Evolutionary conservation across 179 eudicot genomes (phyloP), one percentile per base, ranked within the genome.

Genomic region (Sideroxylon spinosum): DNA sequence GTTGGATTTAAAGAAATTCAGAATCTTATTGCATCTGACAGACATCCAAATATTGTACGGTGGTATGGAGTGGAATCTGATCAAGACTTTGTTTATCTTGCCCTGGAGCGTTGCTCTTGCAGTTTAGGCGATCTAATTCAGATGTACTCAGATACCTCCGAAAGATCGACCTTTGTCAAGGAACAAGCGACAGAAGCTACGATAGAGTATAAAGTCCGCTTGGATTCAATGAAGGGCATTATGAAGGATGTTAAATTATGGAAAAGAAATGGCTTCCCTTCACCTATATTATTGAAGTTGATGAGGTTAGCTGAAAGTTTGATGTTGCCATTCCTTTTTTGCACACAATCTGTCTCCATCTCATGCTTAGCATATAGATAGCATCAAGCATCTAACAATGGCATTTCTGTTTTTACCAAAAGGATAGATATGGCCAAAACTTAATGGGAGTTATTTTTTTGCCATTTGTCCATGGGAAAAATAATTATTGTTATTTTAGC

Each of bases 1-100:
- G 87, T 95, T 80, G 98, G 98, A 60, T 81, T 84, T 17, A 95
- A 93, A 82, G 98, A 95, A 84, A 93, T 93, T 74, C 91, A 90
- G 76, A 89, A 95, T 79, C 97, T 95, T 74, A 89, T 93, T 76
- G 93, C 92, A 77, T 93, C 98, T 57, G 98, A 95, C 70, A 83
- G 78, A 26, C 98, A 95, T 81, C 90, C 90, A 64, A 95, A 93
- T 82, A 88, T 94, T 78, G 92, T 93, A 65, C 86, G 94, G 20
- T 94, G 92, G 97, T 88, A 91, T 79, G 98, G 97, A 8, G 90
- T 92, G 79, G 98, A 94, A 83, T 87, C 86, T 83, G 97, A 94
- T 83, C 89, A 88, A 64, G 97, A 93, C 82, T 94, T 94, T 76
- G 93, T 94, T 49, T 94, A 94, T 85, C 89, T 94, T 66, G 80